A percentile compares a stretch with the other conserved stretches of the same genome.
Evolutionary conservation across 495 filamentous ascomycete genomes (phyloP).

Genomic region (Tuber indicum): DNA sequence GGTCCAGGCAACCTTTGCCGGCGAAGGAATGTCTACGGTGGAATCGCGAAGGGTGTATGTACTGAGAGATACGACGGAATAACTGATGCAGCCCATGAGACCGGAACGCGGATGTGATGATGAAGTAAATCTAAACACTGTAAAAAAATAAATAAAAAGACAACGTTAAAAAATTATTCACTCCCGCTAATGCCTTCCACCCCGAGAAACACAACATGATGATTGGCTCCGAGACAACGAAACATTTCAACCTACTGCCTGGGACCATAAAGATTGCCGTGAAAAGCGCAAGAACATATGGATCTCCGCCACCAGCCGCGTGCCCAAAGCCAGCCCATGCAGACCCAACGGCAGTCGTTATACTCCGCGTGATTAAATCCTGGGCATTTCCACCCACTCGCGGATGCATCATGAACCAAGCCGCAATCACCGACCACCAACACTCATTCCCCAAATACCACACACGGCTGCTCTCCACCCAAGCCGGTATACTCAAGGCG

Average conservation of each 20-base stretch:
- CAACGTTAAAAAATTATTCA: not conserved
- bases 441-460: conserved; percentile 53
- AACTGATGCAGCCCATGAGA: conserved; percentile 52
- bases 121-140: conserved; percentile 52
- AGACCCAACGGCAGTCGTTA: conserved; percentile 49
- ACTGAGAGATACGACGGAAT: conserved; percentile 51
- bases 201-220: conserved; percentile 8
- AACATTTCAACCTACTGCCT: conserved; percentile 28
- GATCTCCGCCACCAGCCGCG: conserved; percentile 49
- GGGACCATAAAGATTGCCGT: conserved; percentile 53
- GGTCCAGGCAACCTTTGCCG: conserved; percentile 47
- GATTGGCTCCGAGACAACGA: conserved; percentile 7
- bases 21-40: conserved; percentile 30
- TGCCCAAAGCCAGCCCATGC: conserved; percentile 52
- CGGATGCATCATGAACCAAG: conserved; percentile 56
- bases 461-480: conserved; percentile 44
- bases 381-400: conserved; percentile 54
- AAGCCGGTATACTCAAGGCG: conserved; percentile 52
- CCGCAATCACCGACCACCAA: conserved; percentile 56
- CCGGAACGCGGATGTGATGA: conserved; percentile 53
- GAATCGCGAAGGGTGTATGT: conserved; percentile 42
- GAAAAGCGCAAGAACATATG: conserved; percentile 54
- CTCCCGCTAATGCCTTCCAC: not conserved
- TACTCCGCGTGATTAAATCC: conserved; percentile 49
- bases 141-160: conserved; percentile 16